These are phyloP conservation scores for Rhodamnia rubescens DNA, from an alignment of 345 rosid genomes.

Conservation along the genomic window DNA sequence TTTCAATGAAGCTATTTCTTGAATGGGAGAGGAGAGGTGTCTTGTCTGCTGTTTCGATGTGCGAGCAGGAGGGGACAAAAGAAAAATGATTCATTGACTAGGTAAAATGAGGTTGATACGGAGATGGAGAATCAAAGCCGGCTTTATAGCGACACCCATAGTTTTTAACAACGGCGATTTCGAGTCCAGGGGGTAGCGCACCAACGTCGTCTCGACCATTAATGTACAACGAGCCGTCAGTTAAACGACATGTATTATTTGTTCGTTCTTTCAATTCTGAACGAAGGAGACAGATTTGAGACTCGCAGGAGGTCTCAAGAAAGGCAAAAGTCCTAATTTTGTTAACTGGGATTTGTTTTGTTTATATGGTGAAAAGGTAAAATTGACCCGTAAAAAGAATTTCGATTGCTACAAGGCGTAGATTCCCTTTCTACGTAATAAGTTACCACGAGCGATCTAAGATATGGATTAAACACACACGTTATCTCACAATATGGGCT, in stretches of 20 bases:
- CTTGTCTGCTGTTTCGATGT: neutral
- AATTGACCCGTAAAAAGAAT: neutral
- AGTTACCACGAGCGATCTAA: neutral
- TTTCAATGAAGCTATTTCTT: neutral
- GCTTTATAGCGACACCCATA: neutral
- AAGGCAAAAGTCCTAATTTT: neutral
- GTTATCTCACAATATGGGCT: neutral
- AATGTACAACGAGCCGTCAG: neutral
- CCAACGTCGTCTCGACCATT: accelerated
- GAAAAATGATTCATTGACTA: neutral
- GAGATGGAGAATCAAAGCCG: neutral
- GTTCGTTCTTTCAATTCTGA: neutral
- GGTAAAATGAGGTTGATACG: neutral
- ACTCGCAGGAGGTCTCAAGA: accelerated
- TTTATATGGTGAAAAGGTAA: neutral
- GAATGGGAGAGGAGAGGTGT: neutral
- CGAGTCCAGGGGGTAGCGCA: neutral
- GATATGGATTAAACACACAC: accelerated
- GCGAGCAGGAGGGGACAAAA: neutral
- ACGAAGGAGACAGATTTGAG: neutral
- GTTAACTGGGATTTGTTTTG: neutral
- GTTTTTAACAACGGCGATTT: neutral
- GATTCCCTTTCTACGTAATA: too few species aligned
- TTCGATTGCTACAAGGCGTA: neutral
- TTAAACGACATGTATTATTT: neutral